Evolutionary conservation across 352 stramenopile species (phyloP), one percentile per base, ranked within the genome.

Genomic region (Phytophthora tubulina): DNA sequence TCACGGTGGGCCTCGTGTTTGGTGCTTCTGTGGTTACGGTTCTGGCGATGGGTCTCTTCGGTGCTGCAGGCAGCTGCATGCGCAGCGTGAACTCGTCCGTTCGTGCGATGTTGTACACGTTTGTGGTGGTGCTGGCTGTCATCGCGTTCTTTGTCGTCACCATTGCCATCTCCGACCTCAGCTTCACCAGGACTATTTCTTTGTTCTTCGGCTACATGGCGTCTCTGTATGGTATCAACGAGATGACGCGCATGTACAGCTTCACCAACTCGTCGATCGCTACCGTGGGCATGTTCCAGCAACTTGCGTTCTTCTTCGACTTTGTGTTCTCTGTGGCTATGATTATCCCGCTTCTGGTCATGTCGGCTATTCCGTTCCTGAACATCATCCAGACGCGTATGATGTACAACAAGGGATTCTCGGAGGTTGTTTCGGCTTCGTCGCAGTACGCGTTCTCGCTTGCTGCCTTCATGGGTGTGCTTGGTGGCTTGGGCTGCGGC

Each of bases 361-460:
- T 96, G 75, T 95, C 87, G 61, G 83, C 78, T 33, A 91, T 96
- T 38, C 89, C 89, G 59, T 96, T 96, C 72, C 56, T 96, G 44
- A 95, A 95, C 68, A 91, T 94, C 14, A 91, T 96, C 36, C 89
- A 96, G 73, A 95, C 89, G 54, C 88, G 89, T 65, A 96, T 96
- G 89, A 96, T 96, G 89, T 96, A 95, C 85, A 96, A 96, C 73
- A 90, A 96, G 79, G 87, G 87, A 39, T 96, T 96, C 60, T 94
- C 87, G 2, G 83, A 95, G 53, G 89, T 94, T 15, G 80, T 96
- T 17, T 96, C 89, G 44, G 89, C 88, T 5, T 95, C 89, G 41
- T 94, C 88, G 32, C 89, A 96, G 76, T 94, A 96, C 63, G 89
- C 89, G 21, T 93, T 96, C 63, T 94, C 86, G 15, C 75, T 96